phyloP scores from a whole-genome alignment of 768 basidiomycete genomes.

The Podaxis sp. region DNA sequence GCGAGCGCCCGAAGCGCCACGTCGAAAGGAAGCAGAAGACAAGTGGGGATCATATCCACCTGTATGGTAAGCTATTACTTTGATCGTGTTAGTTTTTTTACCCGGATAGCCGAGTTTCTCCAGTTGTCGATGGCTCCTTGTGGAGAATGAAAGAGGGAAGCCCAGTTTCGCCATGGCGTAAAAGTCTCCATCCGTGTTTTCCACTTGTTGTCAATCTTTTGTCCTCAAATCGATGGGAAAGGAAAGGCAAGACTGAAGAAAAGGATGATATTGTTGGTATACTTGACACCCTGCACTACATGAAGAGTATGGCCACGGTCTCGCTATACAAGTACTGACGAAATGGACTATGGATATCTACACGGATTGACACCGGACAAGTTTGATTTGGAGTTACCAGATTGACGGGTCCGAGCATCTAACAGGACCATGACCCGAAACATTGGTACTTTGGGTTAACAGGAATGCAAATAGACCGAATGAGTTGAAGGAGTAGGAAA shows the following conservation, averaged over 20 bases:
- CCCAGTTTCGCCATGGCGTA: background rate
- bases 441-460: background rate
- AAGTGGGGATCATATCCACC: background rate
- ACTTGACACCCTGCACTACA: background rate
- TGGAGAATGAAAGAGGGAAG: background rate
- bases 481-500: background rate
- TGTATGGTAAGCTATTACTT: background rate
- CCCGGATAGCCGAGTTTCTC: background rate
- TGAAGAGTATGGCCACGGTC: background rate
- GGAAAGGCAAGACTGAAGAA: background rate
- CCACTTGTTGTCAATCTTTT: background rate
- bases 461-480: conserved; percentile 7
- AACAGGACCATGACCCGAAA: conserved; percentile 8
- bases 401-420: conserved; percentile 4
- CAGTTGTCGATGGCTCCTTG: background rate
- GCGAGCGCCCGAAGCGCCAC: background rate
- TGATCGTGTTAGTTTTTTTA: background rate
- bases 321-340: background rate
- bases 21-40: background rate
- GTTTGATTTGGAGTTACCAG: conserved; percentile 9
- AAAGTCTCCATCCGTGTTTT: background rate
- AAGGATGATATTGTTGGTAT: background rate
- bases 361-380: conserved; percentile 5
- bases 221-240: background rate
- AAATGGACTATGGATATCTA: background rate